phyloP scores from a whole-genome alignment of 1,284 basidiomycete species.

The Takashimella tepidaria region DNA sequence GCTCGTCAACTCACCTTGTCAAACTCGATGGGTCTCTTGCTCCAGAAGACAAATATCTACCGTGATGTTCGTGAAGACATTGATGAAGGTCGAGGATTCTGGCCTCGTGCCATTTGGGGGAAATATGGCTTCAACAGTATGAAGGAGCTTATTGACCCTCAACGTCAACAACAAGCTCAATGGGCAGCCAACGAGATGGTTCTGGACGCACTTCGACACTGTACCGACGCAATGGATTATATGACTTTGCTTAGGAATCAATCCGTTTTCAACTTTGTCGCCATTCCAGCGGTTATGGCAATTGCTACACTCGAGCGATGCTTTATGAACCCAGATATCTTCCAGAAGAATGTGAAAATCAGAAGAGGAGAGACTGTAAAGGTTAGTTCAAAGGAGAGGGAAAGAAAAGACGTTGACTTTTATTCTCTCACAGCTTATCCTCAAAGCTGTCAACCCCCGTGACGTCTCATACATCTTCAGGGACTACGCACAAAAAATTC shows the following conservation, averaged over 20 bases:
- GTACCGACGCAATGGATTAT: slow-evolving; percentile 84
- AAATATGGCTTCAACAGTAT: slow-evolving; percentile 60
- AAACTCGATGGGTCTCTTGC: slow-evolving; percentile 92
- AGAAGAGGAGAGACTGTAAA: slow-evolving; percentile 82
- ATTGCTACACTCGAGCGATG: slow-evolving; percentile 87
- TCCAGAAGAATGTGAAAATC: slow-evolving; percentile 90
- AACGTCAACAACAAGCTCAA: slow-evolving; percentile 58
- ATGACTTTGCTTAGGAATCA: slow-evolving; percentile 82
- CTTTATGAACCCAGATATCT: slow-evolving; percentile 89
- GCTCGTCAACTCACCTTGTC: slow-evolving; percentile 77
- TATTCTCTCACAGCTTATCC: slow-evolving; percentile 63
- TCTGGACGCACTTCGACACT: slow-evolving; percentile 79
- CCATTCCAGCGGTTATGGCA: slow-evolving; percentile 93
- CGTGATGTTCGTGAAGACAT: slow-evolving; percentile 93
- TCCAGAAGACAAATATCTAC: slow-evolving; percentile 98
- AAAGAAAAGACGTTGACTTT: no score
- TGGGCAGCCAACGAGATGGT: slow-evolving; percentile 86
- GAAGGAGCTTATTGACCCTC: slow-evolving; percentile 49
- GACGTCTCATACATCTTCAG: slow-evolving; percentile 89
- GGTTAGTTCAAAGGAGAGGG: slow-evolving; percentile 52
- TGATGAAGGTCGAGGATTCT: slow-evolving; percentile 81
- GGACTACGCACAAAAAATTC: slow-evolving; percentile 74
- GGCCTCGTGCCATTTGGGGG: slow-evolving; percentile 92
- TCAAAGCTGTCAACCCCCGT: slow-evolving; percentile 81
- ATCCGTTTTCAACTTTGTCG: slow-evolving; percentile 92